phyloP scores from a whole-genome alignment of 768 basidiomycete genomes.

The Pleurotus giganteus region DNA sequence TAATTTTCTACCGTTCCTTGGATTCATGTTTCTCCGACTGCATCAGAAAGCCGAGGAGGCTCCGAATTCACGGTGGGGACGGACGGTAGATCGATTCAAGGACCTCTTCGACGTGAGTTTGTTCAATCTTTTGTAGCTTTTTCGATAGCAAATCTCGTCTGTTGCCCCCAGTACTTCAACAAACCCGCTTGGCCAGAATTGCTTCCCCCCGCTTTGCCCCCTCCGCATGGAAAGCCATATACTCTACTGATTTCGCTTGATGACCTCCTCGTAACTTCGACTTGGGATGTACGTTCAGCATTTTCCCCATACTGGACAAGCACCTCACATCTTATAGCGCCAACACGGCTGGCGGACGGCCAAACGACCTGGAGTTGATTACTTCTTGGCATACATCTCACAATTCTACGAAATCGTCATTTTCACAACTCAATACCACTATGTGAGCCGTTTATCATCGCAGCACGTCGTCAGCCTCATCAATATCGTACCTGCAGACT shows the following conservation, averaged over 20 bases:
- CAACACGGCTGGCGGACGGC: constrained; percentile 96
- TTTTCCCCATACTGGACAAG: neutral
- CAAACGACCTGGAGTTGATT: constrained; percentile 96
- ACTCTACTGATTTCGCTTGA: constrained; percentile 91
- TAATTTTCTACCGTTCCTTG: neutral
- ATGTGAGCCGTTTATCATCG: constrained; percentile 61
- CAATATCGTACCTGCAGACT: constrained; percentile 50
- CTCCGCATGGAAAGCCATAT: constrained; percentile 85
- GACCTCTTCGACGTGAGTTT: constrained; percentile 67
- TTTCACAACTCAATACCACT: constrained; percentile 87
- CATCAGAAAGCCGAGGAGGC: constrained; percentile 57
- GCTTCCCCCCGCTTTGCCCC: constrained; percentile 81
- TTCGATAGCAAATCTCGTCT: neutral
- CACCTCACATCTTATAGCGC: constrained; percentile 46
- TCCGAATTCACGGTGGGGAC: constrained; percentile 59
- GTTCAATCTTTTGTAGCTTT: neutral
- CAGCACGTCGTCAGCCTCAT: neutral
- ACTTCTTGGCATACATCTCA: constrained; percentile 95
- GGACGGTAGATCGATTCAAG: constrained; percentile 59
- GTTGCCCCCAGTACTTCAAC: constrained; percentile 68
- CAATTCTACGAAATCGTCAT: constrained; percentile 98
- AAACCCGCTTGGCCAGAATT: constrained; percentile 94
- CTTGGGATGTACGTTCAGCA: constrained; percentile 86
- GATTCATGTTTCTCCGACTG: neutral
- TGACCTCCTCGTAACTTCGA: constrained; percentile 86